phyloP scores from a whole-genome alignment of 257 asterid species.

The Nicotiana tabacum region DNA sequence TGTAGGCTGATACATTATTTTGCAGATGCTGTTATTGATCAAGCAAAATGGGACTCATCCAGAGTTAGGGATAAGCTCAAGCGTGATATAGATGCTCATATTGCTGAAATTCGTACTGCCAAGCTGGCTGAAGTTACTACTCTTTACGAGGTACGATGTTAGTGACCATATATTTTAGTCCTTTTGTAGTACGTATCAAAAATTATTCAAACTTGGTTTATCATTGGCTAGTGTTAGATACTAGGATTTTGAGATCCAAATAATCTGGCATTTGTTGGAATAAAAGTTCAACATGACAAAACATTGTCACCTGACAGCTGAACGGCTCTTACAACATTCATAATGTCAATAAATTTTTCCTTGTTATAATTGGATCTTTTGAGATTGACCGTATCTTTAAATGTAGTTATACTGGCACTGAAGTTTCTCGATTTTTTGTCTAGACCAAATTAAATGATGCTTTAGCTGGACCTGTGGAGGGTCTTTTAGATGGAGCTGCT shows the following conservation, averaged over 20 bases:
- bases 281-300: neutral
- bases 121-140: slow-evolving; percentile 70
- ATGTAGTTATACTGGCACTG: slow-evolving; percentile 6
- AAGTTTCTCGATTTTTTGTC: slow-evolving; percentile 19
- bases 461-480: slow-evolving; percentile 82
- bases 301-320: neutral
- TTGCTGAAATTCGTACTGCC: slow-evolving; percentile 56
- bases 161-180: neutral
- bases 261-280: neutral
- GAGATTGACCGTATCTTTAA: slow-evolving; percentile 1
- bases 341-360: neutral
- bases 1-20: slow-evolving; percentile 4
- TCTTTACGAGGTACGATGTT: slow-evolving; percentile 53
- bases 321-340: neutral
- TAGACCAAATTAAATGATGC: slow-evolving; percentile 75
- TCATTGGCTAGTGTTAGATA: neutral
- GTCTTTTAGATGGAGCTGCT: slow-evolving; percentile 85
- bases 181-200: neutral
- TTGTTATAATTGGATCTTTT: neutral
- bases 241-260: neutral
- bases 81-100: slow-evolving; percentile 86
- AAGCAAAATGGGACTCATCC: slow-evolving; percentile 86
- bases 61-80: slow-evolving; percentile 80
- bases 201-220: neutral
- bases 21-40: slow-evolving; percentile 68